phyloP scores from a whole-genome alignment of 257 asterid genomes.

The Cinchona pubescens region DNA sequence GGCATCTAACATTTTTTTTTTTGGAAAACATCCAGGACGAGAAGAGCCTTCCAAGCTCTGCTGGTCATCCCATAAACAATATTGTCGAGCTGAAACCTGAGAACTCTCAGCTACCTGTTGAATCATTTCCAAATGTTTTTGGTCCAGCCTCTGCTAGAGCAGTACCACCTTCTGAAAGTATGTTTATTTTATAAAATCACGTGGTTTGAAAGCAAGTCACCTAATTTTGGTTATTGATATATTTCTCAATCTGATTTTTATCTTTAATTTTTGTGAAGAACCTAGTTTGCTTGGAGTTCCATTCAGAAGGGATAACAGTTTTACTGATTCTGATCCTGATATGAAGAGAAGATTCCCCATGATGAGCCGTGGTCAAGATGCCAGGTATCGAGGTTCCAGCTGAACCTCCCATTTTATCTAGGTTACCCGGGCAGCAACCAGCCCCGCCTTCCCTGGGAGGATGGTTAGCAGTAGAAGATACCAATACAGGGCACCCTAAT shows the following conservation, averaged over 20 bases:
- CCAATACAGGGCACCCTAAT: slow-evolving; percentile 36
- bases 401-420: slow-evolving; percentile 62
- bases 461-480: slow-evolving; percentile 59
- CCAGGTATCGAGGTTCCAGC: slow-evolving; percentile 44
- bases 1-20: not conserved
- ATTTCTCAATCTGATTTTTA: not conserved
- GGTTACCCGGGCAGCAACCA: slow-evolving; percentile 53
- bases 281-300: slow-evolving; percentile 87
- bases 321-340: slow-evolving; percentile 39
- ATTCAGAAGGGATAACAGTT: slow-evolving; percentile 54
- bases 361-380: slow-evolving; percentile 36
- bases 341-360: slow-evolving; percentile 29
- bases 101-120: slow-evolving; percentile 45
- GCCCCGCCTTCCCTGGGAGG: slow-evolving; percentile 60
- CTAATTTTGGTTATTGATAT: not conserved
- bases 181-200: slow-evolving; percentile 7
- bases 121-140: slow-evolving; percentile 44
- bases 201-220: slow-evolving; percentile 5
- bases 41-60: slow-evolving; percentile 40
- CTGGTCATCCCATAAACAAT: slow-evolving; percentile 39
- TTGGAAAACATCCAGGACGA: slow-evolving; percentile 55
- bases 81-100: slow-evolving; percentile 56
- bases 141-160: slow-evolving; percentile 47
- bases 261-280: slow-evolving; percentile 42
- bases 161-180: slow-evolving; percentile 69